A percentile compares a stretch with the other conserved stretches of the same genome.
Evolutionary conservation across 371 early-diverging fungal species (phyloP).

Genomic region (Mortierella sp.): DNA sequence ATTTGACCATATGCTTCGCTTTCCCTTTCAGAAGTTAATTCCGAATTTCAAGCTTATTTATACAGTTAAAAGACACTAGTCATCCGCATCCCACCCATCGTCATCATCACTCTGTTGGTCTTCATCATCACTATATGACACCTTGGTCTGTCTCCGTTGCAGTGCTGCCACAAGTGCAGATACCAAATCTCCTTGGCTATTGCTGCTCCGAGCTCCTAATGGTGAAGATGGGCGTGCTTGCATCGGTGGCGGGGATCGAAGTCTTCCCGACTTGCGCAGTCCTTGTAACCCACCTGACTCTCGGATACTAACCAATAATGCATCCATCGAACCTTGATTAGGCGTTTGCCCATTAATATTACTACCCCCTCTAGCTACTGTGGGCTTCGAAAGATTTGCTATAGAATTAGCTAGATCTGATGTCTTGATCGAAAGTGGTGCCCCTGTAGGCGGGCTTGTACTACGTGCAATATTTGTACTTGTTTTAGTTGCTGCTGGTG

Average conservation of each 20-base stretch:
- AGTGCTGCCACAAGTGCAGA: constrained; percentile 48
- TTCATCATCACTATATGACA: constrained; percentile 53
- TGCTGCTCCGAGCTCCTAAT: constrained; percentile 2
- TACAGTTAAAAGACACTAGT: background rate
- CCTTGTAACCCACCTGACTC: constrained; percentile 51
- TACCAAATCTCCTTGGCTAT: constrained; percentile 44
- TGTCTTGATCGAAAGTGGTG: constrained; percentile 25
- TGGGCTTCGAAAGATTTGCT: background rate
- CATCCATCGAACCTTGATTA: constrained; percentile 1
- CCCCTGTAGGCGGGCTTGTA: constrained; percentile 3
- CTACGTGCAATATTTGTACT: background rate
- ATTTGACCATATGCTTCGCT: background rate
- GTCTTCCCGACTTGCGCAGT: constrained; percentile 47
- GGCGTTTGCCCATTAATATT: background rate
- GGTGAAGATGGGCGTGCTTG: constrained; percentile 17
- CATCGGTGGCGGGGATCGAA: constrained; percentile 46
- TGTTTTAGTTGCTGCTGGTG: background rate
- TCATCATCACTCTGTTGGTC: constrained; percentile 28
- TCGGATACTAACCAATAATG: constrained; percentile 45
- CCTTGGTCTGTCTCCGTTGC: constrained; percentile 43
- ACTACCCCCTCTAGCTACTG: background rate
- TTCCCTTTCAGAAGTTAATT: too few relatives aligned
- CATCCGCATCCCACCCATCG: constrained; percentile 47
- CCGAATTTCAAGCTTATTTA: background rate
- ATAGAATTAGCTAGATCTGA: background rate